phyloP scores from a whole-genome alignment of 2,329 filamentous ascomycete genomes.

The Nectriaceae sp. region DNA sequence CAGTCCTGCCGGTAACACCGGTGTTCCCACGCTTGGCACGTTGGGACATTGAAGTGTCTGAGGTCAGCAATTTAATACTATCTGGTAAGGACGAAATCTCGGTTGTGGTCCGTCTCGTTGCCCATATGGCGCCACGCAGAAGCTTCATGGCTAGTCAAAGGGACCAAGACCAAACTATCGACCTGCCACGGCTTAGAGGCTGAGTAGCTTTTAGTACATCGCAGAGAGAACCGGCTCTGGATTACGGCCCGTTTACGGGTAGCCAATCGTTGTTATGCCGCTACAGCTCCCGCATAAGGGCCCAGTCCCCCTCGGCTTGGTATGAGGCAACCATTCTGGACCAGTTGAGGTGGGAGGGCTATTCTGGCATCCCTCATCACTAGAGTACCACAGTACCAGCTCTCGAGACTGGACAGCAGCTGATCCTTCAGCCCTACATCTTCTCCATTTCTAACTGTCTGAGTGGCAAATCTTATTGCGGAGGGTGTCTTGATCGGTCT shows the following conservation, averaged over 20 bases:
- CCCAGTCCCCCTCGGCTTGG: slow-evolving; percentile 1
- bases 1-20: slow-evolving; percentile 4
- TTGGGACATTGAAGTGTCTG: slow-evolving; percentile 5
- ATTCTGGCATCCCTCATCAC: neutral
- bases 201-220: neutral
- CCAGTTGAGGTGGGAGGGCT: neutral
- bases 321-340: neutral
- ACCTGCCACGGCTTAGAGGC: slow-evolving; percentile 3
- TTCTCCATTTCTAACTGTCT: neutral
- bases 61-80: slow-evolving; percentile 18
- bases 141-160: neutral
- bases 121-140: slow-evolving; percentile 8
- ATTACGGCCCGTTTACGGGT: slow-evolving; percentile 3
- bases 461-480: slow-evolving; percentile 10
- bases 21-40: slow-evolving; percentile 4
- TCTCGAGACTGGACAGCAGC: slow-evolving; percentile 14
- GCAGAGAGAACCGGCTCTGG: neutral
- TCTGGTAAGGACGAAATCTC: neutral
- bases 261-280: slow-evolving; percentile 12
- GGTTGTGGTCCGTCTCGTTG: neutral
- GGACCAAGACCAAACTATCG: neutral
- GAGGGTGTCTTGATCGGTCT: slow-evolving; percentile 3
- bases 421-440: slow-evolving; percentile 27
- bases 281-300: slow-evolving; percentile 2
- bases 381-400: neutral